A percentile compares a stretch with the other conserved stretches of the same genome.
Conservation (phyloP, 2,329 filamentous ascomycete genomes). For the Coleophoma crateriformis region DNA sequence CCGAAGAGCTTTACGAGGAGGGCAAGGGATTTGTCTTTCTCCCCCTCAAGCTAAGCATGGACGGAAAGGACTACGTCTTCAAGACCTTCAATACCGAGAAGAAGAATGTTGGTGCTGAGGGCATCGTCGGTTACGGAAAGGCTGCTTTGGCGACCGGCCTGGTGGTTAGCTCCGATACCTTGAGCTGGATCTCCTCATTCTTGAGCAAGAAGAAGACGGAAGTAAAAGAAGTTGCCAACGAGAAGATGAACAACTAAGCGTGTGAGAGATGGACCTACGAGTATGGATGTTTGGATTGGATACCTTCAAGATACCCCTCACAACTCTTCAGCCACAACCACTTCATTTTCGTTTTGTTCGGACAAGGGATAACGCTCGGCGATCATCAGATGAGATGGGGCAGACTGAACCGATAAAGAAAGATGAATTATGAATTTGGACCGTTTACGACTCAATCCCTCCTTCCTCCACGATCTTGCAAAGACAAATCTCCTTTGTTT, state of each 20-base stretch:
- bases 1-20: constrained; percentile 61
- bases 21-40: constrained; percentile 56
- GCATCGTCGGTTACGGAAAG: constrained; percentile 63
- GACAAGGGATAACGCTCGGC: no score
- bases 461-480: no score
- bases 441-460: no score
- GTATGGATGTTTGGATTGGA: no score
- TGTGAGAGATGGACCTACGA: no score
- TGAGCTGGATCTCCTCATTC: constrained; percentile 54
- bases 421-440: no score
- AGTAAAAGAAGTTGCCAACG: constrained; percentile 47
- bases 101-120: constrained; percentile 59
- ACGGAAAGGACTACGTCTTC: constrained; percentile 57
- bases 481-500: no score
- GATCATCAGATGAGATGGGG: no score
- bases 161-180: constrained; percentile 59
- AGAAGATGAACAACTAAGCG: constrained; percentile 27
- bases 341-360: no score
- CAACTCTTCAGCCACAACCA: no score
- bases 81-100: constrained; percentile 51
- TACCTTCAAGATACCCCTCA: no score
- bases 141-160: constrained; percentile 63
- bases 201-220: constrained; percentile 58
- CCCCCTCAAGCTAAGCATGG: constrained; percentile 55
- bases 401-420: no score